Base-by-base conservation (phyloP, 2,329 filamentous ascomycete genomes). In the Microascus cirrosus region DNA sequence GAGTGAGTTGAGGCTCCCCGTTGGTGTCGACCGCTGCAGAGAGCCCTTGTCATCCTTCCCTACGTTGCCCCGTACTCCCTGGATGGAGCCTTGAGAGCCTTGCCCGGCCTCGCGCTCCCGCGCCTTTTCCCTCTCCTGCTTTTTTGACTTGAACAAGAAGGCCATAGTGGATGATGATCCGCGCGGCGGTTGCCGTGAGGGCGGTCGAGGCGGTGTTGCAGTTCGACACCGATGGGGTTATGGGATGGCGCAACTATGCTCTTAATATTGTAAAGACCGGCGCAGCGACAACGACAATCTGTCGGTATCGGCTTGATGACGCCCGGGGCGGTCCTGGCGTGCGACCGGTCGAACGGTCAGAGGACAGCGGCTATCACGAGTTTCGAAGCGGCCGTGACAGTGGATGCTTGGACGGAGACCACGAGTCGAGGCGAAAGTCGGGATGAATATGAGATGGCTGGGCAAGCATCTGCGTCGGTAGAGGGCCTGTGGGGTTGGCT, bases 131-230 rank as follows among this genome's bases (percentile, higher is more conserved):
- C 84, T 81, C 65, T 86, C 83, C 70, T 87, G 80, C 73, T 89
- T 90, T 74, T 90, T 91, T 59, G 85, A 89, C 71, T 90, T 90
- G 77, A 91, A 91, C 61, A 91, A 79, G 72, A 91, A 91, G 63
- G 87, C 85, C 87, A 91, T 91, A 72, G 71, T 42, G 53, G 53
- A 20, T 32, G 24, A 13, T 57, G 50, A 42, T 53, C 48, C 55
- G 55, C 55, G 48, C 55, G 36, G 25, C 32, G 55, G 48, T 24
- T 22, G 55, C 12, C 39, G 34, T 28, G 28, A 25, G 48, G 35
- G 32, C n/a, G 8, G 55, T 36, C 51, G 45, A 50, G 45, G 45
- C 22, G 12, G 20, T 50, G 22, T 22, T 24, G 20, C 18, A 20
- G 6, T 4, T 24, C 45, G 45, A 20, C 45, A 8, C 2, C 5